Conservation (phyloP, 768 basidiomycete genomes). For the Russula earlei region DNA sequence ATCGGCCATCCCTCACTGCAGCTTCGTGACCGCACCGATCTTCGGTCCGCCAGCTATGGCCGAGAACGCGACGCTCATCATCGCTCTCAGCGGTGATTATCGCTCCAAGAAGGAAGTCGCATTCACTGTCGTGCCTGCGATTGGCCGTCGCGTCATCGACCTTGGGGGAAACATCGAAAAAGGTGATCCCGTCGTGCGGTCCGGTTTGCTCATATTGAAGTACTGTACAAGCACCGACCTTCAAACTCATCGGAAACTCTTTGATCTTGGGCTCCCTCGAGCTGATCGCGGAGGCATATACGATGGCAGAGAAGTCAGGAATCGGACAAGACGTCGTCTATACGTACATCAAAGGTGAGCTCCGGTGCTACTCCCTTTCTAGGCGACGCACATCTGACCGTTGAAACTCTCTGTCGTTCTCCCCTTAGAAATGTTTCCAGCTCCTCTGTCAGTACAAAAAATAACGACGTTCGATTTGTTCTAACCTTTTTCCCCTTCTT, state of each 20-base stretch:
- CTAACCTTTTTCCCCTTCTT: not conserved
- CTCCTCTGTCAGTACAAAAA: conserved; percentile 41
- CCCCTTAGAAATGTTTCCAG: conserved; percentile 53
- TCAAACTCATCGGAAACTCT: conserved; percentile 76
- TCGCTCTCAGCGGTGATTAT: conserved; percentile 73
- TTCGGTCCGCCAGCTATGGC: conserved; percentile 66
- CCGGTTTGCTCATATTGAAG: not conserved
- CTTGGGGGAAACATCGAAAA: conserved; percentile 82
- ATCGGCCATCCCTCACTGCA: conserved; percentile 46
- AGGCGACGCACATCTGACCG: no score
- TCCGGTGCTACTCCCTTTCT: not conserved
- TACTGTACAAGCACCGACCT: conserved; percentile 42
- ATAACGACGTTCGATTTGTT: not conserved
- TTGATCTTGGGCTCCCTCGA: conserved; percentile 71
- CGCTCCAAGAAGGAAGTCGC: conserved; percentile 76
- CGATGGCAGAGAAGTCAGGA: conserved; percentile 76
- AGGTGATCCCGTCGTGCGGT: conserved; percentile 32
- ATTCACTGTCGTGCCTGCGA: conserved; percentile 67
- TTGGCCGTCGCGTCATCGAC: conserved; percentile 70
- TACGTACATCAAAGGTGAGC: conserved; percentile 46
- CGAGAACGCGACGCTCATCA: conserved; percentile 52
- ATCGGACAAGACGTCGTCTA: conserved; percentile 55
- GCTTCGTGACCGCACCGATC: conserved; percentile 68
- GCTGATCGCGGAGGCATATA: conserved; percentile 73
- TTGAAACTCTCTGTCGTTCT: not conserved